Conservation (phyloP, 495 filamentous ascomycete genomes). For the Penicillium macrosclerotiorum region DNA sequence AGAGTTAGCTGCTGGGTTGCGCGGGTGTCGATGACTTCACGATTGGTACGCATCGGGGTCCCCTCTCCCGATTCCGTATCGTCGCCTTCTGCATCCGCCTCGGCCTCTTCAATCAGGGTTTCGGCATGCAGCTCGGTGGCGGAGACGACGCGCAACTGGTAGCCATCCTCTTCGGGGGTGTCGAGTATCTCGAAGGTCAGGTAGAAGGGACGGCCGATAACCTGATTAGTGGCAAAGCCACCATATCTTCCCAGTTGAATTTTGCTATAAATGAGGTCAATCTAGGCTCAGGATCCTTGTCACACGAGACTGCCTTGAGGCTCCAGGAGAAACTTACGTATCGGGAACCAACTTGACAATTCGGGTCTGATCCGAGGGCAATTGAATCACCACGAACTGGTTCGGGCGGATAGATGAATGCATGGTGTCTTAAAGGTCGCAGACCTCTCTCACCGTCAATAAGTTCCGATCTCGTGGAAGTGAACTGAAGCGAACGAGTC, state of each 20-base stretch:
- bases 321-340: constrained; percentile 65
- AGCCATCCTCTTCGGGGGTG: constrained; percentile 52
- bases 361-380: constrained; percentile 65
- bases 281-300: too few species aligned
- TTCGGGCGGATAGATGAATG: constrained; percentile 59
- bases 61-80: constrained; percentile 51
- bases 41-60: constrained; percentile 73
- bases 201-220: constrained; percentile 85
- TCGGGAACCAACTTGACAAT: constrained; percentile 67
- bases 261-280: constrained; percentile 51
- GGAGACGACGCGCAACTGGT: constrained; percentile 74
- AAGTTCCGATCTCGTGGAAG: too few species aligned
- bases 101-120: constrained; percentile 55
- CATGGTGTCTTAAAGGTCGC: constrained; percentile 30
- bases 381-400: constrained; percentile 60
- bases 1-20: constrained; percentile 77
- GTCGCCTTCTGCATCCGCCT: constrained; percentile 47
- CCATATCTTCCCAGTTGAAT: constrained; percentile 90
- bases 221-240: constrained; percentile 76
- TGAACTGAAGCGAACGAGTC: too few species aligned
- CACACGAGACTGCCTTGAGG: too few species aligned
- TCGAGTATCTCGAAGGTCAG: constrained; percentile 87
- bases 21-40: constrained; percentile 74
- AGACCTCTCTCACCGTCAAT: constrained; percentile 16
- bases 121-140: constrained; percentile 81